Evolutionary conservation across 2,329 filamentous ascomycete species (phyloP), one percentile per base, ranked within the genome.

Genomic region (Cytospora piceae): DNA sequence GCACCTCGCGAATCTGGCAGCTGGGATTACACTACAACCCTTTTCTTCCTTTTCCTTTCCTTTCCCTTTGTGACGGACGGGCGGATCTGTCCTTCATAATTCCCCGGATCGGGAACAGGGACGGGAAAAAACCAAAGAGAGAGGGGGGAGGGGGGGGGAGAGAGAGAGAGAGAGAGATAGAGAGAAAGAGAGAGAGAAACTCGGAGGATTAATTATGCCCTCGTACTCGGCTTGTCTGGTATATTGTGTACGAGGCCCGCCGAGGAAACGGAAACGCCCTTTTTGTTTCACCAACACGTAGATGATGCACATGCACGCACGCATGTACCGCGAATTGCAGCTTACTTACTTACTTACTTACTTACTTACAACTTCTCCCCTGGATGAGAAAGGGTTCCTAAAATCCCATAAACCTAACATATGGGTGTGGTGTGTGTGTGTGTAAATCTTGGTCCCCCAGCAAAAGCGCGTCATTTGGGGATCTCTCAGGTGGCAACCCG

Each of bases 1-100:
- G 49, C 56, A 46, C 59, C 20, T 62, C 34, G 37, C 37, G 49
- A 27, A 42, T 20, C 60, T 56, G 29, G 60, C 34, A 39, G 58
- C 58, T 24, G 39, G 39, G 32, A 12, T 8, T 29, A 29, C 27
- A 29, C 27, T 29, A 34, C 32, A 3, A 34, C 9, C 8, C 12
- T 34, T 34, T 17, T 42, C 17, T 14, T 20, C 39, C 15, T 7
- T 42, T 17, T 3, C 14, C 15, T 14, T 42, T 29, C 27, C 27
- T 29, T 29, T 5, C 27, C 27, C 27, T 5, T 5, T 29, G 27
- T 29, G 27, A 29, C 27, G 3, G 27, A 29, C 27, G 15, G 42
- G n/a, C 42, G 42, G 42, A 46, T 46, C 42, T 46, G 14, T 46
- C 32, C 20, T 22, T 46, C 20, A 46, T 2, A 15, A n/a, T 22